Conservation (phyloP, 345 rosid genomes). For the Ailanthus altissimus region DNA sequence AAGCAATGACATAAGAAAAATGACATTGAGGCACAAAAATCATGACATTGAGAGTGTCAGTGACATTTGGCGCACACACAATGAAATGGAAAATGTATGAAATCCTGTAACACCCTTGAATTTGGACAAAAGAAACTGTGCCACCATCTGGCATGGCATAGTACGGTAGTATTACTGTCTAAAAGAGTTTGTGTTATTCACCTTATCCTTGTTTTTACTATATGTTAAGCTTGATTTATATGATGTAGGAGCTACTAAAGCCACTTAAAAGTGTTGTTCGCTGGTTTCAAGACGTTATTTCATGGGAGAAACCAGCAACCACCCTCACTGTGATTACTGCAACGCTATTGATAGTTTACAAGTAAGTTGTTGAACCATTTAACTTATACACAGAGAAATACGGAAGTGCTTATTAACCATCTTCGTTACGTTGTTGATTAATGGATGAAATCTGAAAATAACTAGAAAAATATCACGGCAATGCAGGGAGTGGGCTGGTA, state of each 20-base stretch:
- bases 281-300: constrained; percentile 48
- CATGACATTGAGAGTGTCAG: not conserved
- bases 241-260: constrained; percentile 66
- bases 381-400: not conserved
- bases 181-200: not conserved
- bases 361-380: constrained; percentile 43
- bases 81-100: no score
- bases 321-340: constrained; percentile 39
- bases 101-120: no score
- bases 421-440: no score
- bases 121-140: no score
- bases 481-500: constrained; percentile 78
- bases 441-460: no score
- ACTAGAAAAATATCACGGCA: constrained; percentile 10
- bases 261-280: constrained; percentile 47
- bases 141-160: no score
- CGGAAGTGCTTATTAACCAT: not conserved
- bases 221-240: constrained; percentile 6
- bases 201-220: not conserved
- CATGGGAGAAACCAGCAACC: constrained; percentile 62
- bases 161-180: no score
- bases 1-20: not conserved
- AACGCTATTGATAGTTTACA: constrained; percentile 43
- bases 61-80: no score
- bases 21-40: no score